A percentile compares a stretch with the other conserved stretches of the same genome.
Evolutionary conservation across 2,329 filamentous ascomycete genomes (phyloP).

Genomic region (Kalmusia sp.): DNA sequence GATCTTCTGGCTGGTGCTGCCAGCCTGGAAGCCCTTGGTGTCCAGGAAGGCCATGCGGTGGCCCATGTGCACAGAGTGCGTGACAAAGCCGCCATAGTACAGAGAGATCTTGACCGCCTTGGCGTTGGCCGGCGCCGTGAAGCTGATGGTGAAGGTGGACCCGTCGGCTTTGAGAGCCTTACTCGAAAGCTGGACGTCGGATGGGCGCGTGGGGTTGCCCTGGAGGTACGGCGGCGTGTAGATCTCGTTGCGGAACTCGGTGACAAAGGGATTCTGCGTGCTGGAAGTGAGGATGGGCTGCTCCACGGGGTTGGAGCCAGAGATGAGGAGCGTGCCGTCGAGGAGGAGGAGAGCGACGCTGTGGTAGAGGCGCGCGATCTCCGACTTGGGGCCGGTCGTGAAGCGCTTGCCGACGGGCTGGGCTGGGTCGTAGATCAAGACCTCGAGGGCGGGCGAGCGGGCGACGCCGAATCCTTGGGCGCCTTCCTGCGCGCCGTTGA

Average conservation of each 20-base stretch:
- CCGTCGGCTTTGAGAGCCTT: slow-evolving; percentile 53
- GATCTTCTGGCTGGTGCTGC: slow-evolving; percentile 53
- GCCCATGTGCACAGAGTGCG: slow-evolving; percentile 68
- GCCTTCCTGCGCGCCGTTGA: slow-evolving; percentile 65
- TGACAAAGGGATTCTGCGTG: slow-evolving; percentile 58
- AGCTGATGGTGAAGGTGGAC: slow-evolving; percentile 56
- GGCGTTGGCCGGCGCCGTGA: slow-evolving; percentile 53
- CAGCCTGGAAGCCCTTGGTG: slow-evolving; percentile 54
- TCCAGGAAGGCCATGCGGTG: slow-evolving; percentile 65
- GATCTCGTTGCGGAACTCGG: slow-evolving; percentile 68
- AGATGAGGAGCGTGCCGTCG: slow-evolving; percentile 66
- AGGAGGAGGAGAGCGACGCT: slow-evolving; percentile 65
- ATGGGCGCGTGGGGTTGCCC: slow-evolving; percentile 60
- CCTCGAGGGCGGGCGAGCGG: slow-evolving; percentile 60
- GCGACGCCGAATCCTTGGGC: slow-evolving; percentile 68
- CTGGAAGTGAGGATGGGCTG: slow-evolving; percentile 59
- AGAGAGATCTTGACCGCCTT: slow-evolving; percentile 58
- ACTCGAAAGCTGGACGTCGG: slow-evolving; percentile 54
- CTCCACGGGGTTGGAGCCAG: slow-evolving; percentile 67
- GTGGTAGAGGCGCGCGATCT: slow-evolving; percentile 63
- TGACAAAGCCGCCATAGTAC: slow-evolving; percentile 67
- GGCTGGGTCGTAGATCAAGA: slow-evolving; percentile 65
- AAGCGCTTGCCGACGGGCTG: slow-evolving; percentile 60
- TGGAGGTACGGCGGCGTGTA: slow-evolving; percentile 68
- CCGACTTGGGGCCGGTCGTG: slow-evolving; percentile 53